Evolutionary conservation across 345 rosid species (phyloP), one percentile per base, ranked within the genome.

Genomic region (Dimocarpus longan): DNA sequence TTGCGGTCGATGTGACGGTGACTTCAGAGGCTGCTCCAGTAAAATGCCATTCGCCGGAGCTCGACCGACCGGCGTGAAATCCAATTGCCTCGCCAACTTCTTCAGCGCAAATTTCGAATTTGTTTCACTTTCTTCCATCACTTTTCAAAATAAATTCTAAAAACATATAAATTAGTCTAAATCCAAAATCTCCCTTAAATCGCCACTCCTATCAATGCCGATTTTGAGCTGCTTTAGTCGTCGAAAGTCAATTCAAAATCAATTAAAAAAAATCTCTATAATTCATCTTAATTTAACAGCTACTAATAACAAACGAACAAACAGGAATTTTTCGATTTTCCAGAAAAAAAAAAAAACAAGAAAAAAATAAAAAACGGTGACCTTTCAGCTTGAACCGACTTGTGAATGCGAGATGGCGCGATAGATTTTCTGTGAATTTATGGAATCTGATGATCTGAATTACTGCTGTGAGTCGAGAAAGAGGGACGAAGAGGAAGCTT

Each of bases 71-170:
- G 76, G 69, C 5, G 83, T 84, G 86, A 87, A 86, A 89, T 90
- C 93, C 78, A 87, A 83, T 76, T 88, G 91, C 69, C 88, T 87
- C 69, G 88, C 88, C 66, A 85, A 48, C 70, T 83, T 82, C 79
- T 87, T 89, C 22, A 81, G 86, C 44, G 82, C 79, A 32, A 81
- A 86, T 81, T 77, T 88, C 68, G 87, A 75, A 80, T 83, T 81
- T 18, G 83, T 74, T 71, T 88, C 88, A 66, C 80, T 76, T 71
- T 88, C 82, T 77, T 85, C 90, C 91, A 91, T 86, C 71, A 42
- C 54, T 56, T 52, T 56, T 63, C 32, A 66, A 32, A 32, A 78
- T 19, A 59, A 71, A 62, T 52, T 68, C 15, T 2, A 69, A 0
- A 57, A 62, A 43, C 22, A 22, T 43, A 22, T 37, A 70, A 65